A percentile compares a stretch with the other conserved stretches of the same genome.
phyloP scores from a whole-genome alignment of 805 yeast species.

The Cyberlindnera mississippiensis region DNA sequence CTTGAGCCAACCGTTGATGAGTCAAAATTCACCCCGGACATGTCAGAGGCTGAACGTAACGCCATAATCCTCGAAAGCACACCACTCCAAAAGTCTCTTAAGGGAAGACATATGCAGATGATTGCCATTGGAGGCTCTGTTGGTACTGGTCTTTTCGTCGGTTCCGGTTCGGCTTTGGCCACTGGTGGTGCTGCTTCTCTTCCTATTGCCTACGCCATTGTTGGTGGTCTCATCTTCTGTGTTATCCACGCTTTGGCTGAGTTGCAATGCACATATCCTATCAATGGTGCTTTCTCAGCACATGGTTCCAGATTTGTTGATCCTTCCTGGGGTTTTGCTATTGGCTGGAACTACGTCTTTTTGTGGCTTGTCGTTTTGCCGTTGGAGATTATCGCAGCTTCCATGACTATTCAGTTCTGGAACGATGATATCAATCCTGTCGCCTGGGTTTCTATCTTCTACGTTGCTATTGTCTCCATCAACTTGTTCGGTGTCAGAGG shows the following conservation, averaged over 20 bases:
- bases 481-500: slow-evolving; percentile 53
- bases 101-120: slow-evolving; percentile 59
- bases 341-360: slow-evolving; percentile 54
- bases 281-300: slow-evolving; percentile 62
- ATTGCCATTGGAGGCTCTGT: slow-evolving; percentile 66
- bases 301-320: slow-evolving; percentile 58
- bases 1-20: slow-evolving; percentile 38
- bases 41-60: slow-evolving; percentile 41
- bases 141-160: slow-evolving; percentile 67
- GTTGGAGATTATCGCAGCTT: slow-evolving; percentile 49
- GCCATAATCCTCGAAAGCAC: slow-evolving; percentile 44
- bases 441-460: slow-evolving; percentile 49
- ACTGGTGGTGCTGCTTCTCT: slow-evolving; percentile 66
- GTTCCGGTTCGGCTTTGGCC: slow-evolving; percentile 55
- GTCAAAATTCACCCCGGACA: slow-evolving; percentile 32
- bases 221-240: slow-evolving; percentile 52
- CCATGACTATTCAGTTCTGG: slow-evolving; percentile 53
- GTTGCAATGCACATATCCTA: slow-evolving; percentile 55
- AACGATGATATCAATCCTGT: slow-evolving; percentile 40
- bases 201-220: slow-evolving; percentile 49
- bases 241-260: slow-evolving; percentile 64
- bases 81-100: slow-evolving; percentile 53
- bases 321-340: slow-evolving; percentile 59
- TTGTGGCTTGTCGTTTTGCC: slow-evolving; percentile 52
- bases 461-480: slow-evolving; percentile 42